phyloP scores from a whole-genome alignment of 164 flowering plant species.

The Amborella trichopoda region DNA sequence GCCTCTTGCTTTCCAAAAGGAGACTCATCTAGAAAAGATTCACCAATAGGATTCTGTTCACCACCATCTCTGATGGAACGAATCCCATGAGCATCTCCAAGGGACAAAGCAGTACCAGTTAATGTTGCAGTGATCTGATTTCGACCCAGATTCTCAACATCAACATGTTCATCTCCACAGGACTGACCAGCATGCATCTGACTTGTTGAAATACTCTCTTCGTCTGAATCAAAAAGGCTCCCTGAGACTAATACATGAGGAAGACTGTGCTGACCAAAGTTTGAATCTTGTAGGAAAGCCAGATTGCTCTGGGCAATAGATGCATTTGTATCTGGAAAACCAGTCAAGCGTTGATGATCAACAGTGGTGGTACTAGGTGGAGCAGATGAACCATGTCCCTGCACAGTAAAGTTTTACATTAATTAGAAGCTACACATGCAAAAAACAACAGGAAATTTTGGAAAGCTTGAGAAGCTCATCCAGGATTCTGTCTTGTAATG shows the following conservation, averaged over 20 bases:
- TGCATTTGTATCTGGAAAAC: conserved; percentile 1
- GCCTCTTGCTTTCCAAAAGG: too few relatives aligned
- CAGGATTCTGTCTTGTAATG: too few relatives aligned
- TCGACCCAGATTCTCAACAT: too few relatives aligned
- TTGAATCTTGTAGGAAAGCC: conserved; percentile 1
- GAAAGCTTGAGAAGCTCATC: too few relatives aligned
- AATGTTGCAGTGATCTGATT: too few relatives aligned
- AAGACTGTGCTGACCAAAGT: neutral
- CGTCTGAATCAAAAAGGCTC: conserved; percentile 15
- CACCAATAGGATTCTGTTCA: neutral
- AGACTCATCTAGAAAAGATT: too few relatives aligned
- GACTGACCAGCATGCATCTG: too few relatives aligned
- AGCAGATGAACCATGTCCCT: conserved; percentile 10
- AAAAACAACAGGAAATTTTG: too few relatives aligned
- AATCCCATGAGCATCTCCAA: neutral
- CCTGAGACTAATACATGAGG: conserved; percentile 12
- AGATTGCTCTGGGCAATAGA: conserved; percentile 4
- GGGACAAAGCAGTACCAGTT: neutral
- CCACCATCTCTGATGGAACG: neutral
- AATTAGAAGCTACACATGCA: too few relatives aligned
- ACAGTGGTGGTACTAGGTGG: conserved; percentile 3
- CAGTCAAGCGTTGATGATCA: neutral
- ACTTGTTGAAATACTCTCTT: conserved; percentile 6
- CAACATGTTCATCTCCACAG: too few relatives aligned
- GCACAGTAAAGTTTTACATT: too few relatives aligned